Conservation (phyloP, 352 stramenopile genomes). For the Globisporangium cystogenes region DNA sequence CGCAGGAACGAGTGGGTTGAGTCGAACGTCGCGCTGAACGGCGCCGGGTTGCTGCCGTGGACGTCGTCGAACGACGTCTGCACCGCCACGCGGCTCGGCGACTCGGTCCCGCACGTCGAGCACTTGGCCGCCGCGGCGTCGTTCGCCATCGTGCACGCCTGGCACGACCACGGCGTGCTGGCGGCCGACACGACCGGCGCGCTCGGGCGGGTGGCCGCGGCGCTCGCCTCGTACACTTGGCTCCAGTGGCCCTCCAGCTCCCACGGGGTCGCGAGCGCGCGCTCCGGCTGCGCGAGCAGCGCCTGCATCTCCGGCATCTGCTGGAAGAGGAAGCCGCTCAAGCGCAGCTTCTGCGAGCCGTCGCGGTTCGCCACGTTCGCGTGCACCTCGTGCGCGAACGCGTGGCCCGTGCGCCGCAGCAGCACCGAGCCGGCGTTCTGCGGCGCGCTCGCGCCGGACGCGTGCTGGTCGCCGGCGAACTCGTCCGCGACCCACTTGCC, state of each 20-base stretch:
- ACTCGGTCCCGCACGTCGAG: conserved; percentile 61
- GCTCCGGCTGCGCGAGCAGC: conserved; percentile 26
- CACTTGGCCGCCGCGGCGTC: conserved; percentile 51
- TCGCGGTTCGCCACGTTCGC: conserved; percentile 47
- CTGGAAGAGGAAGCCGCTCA: conserved; percentile 57
- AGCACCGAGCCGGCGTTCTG: conserved; percentile 70
- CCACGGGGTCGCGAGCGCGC: conserved; percentile 23
- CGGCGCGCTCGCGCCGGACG: conserved; percentile 16
- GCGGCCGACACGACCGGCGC: conserved; percentile 16
- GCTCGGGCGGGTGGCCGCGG: conserved; percentile 7
- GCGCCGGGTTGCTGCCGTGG: conserved; percentile 70
- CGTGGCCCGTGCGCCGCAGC: conserved; percentile 51
- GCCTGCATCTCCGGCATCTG: conserved; percentile 46
- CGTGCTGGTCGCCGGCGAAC: conserved; percentile 47
- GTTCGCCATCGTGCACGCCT: conserved; percentile 78
- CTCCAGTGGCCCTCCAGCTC: conserved; percentile 76
- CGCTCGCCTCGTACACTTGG: conserved; percentile 41
- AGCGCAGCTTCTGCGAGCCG: conserved; percentile 38
- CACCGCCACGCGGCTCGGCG: conserved; percentile 30
- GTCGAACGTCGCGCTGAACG: conserved; percentile 58
- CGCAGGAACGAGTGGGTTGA: conserved; percentile 66
- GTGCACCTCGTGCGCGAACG: conserved; percentile 51
- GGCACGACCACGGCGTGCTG: conserved; percentile 52
- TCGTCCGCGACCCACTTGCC: conserved; percentile 81
- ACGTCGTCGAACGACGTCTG: conserved; percentile 22